Evolutionary conservation across 768 basidiomycete genomes (phyloP), one percentile per base, ranked within the genome.

Genomic region (Lactarius quietus): DNA sequence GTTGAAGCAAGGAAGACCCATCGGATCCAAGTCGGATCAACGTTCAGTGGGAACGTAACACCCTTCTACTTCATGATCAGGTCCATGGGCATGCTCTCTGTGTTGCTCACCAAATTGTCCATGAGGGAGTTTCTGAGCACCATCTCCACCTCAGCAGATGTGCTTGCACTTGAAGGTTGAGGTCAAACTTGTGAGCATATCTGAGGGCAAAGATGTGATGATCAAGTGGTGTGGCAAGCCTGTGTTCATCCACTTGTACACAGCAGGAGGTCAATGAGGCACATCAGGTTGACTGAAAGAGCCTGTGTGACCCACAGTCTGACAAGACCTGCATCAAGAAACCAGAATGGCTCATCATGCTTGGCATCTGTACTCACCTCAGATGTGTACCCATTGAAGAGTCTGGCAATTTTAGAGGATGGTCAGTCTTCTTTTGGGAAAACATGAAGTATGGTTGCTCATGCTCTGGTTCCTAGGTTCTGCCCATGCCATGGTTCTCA

Each of bases 151-250:
- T 96, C 95, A 43, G 95, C 96, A 39, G 97, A 99, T 74, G 96
- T 99, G 60, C 87, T 98, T 71, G 97, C 97, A 57, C 84, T 98
- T 69, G 67, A 98, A 98, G 81, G 93, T 98, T 67, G 97, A 99
- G 79, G 87, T 99, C 65, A 93, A 96, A 43, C 86, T 99, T 66
- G 78, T 79, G 61, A 81, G 78, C 66, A 98, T 99, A 73, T 96
- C 97, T 39, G 94, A 98, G 83, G 95, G 95, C 77, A 95, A 95
- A 85, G 95, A 96, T 75, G 91, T 90, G 71, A 87, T 96, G 77
- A 92, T 95, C 80, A 95, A 98, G 82, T 99, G 97, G 97, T 91
- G 97, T 74, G 97, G 97, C 77, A 99, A 99, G 83, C 97, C 97
- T 69, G 97, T 99, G 62, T 98, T 98, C 83, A 94, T 99, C 76